A percentile compares a stretch with the other conserved stretches of the same genome.
Conservation (phyloP, 371 early-diverging fungal species). For the Phascolomyces articulosus region DNA sequence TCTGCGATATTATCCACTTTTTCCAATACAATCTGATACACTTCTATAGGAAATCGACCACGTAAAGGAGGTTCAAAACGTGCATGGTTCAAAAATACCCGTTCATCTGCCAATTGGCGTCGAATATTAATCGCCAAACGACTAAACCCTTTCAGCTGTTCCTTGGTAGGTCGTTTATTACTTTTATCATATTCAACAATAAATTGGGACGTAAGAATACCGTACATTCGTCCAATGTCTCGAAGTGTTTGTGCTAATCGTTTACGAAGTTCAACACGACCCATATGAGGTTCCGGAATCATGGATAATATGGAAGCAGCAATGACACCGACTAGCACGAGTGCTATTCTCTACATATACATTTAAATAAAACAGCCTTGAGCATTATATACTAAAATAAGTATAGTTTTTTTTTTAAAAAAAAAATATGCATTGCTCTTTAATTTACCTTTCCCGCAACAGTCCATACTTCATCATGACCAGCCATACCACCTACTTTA, state of each 20-base stretch:
- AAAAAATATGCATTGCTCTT: too few relatives aligned
- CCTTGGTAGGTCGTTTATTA: conserved; percentile 1
- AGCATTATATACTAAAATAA: too few relatives aligned
- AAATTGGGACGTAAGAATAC: conserved; percentile 28
- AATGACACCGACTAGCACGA: conserved; percentile 42
- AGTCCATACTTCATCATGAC: conserved; percentile 32
- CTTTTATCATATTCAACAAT: neutral
- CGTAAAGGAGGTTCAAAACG: conserved; percentile 45
- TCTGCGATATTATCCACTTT: conserved; percentile 48
- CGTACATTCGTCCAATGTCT: conserved; percentile 41
- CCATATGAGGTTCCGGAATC: conserved; percentile 39
- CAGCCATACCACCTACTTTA: neutral
- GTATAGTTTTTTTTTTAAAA: too few relatives aligned
- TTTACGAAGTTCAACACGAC: conserved; percentile 48
- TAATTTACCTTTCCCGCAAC: conserved; percentile 47
- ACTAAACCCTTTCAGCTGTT: conserved; percentile 27
- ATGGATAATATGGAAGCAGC: conserved; percentile 38
- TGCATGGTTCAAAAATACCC: conserved; percentile 27
- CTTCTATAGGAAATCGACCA: conserved; percentile 36
- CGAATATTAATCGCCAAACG: conserved; percentile 33
- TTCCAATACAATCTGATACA: conserved; percentile 31
- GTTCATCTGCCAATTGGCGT: conserved; percentile 43
- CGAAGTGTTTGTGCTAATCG: conserved; percentile 40
- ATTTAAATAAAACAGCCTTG: neutral
- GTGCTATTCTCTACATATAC: conserved; percentile 33